Percentiles rank a stretch among this genome's conserved stretches.
Conservation (phyloP, 139 green algal species). For the Edaphochlamys debaryana region DNA sequence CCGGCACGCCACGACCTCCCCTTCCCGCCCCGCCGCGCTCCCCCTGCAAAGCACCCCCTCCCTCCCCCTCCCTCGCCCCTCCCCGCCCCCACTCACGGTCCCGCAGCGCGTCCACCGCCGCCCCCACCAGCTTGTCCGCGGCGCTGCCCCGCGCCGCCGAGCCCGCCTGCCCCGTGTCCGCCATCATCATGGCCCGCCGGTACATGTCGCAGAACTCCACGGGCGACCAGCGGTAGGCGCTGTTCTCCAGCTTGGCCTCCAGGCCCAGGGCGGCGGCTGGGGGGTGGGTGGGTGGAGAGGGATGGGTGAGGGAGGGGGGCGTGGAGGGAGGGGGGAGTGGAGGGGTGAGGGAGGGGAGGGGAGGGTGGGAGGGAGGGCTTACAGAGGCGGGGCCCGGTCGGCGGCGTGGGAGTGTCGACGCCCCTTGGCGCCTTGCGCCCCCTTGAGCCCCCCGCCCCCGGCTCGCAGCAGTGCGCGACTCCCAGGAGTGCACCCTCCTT, state of each 20-base stretch:
- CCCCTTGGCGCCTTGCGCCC: too few species aligned
- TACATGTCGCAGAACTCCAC: constrained; percentile 35
- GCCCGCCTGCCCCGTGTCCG: not conserved
- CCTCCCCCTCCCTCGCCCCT: too few species aligned
- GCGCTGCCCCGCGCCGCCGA: not conserved
- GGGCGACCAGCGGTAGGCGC: constrained; percentile 28
- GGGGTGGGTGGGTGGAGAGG: not conserved
- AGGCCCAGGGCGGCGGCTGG: constrained; percentile 32
- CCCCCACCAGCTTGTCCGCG: constrained; percentile 24
- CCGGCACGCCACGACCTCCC: too few species aligned
- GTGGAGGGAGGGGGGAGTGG: too few species aligned
- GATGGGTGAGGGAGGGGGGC: not conserved
- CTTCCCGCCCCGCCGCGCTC: too few species aligned
- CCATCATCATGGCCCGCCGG: constrained; percentile 17
- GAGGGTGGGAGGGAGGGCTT: not conserved
- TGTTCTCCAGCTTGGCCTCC: constrained; percentile 35
- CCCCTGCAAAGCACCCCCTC: too few species aligned
- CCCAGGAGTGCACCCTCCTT: too few species aligned
- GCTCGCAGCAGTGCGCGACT: too few species aligned
- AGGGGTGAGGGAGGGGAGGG: too few species aligned
- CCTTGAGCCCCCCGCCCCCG: too few species aligned
- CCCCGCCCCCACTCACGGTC: constrained; percentile 46
- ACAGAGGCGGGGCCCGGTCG: too few species aligned
- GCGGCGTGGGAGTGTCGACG: too few species aligned
- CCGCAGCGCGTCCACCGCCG: constrained; percentile 30